Evolutionary conservation across 208 protist species (phyloP).

Genomic region (Acanthamoeba lenticulata): DNA sequence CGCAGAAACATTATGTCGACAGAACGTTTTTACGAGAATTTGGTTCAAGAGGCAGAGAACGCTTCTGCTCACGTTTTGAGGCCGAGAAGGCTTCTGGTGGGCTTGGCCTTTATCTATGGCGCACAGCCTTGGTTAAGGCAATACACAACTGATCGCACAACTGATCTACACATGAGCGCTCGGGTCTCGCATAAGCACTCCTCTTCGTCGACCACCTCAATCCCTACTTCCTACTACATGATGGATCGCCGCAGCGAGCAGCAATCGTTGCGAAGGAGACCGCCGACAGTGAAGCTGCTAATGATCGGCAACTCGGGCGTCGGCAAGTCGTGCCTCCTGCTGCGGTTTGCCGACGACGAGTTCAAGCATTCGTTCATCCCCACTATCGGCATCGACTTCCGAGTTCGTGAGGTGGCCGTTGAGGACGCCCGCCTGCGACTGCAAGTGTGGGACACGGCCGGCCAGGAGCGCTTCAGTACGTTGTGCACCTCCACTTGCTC

Average conservation of each 20-base stretch:
- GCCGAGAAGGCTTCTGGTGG: neutral
- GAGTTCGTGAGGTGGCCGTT: slow-evolving; percentile 91
- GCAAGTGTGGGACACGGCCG: slow-evolving; percentile 91
- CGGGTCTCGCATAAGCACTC: no score
- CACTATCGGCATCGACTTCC: slow-evolving; percentile 91
- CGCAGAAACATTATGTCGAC: no score
- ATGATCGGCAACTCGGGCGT: slow-evolving; percentile 82
- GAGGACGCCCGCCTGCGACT: slow-evolving; percentile 92
- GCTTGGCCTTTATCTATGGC: neutral
- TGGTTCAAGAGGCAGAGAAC: neutral
- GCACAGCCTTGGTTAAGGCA: neutral
- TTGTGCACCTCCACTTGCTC: neutral
- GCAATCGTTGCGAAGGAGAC: neutral
- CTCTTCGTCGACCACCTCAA: no score
- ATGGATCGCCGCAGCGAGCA: no score
- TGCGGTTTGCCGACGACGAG: slow-evolving; percentile 75
- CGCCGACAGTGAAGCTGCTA: slow-evolving; percentile 10
- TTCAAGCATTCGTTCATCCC: neutral
- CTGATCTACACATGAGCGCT: no score
- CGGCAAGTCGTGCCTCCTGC: slow-evolving; percentile 91
- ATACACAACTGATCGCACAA: no score
- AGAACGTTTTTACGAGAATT: neutral
- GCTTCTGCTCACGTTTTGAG: neutral
- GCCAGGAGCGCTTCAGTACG: slow-evolving; percentile 85
- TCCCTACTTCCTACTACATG: no score